Evolutionary conservation across 768 basidiomycete species (phyloP), one percentile per base, ranked within the genome.

Genomic region (Suillus paluster): DNA sequence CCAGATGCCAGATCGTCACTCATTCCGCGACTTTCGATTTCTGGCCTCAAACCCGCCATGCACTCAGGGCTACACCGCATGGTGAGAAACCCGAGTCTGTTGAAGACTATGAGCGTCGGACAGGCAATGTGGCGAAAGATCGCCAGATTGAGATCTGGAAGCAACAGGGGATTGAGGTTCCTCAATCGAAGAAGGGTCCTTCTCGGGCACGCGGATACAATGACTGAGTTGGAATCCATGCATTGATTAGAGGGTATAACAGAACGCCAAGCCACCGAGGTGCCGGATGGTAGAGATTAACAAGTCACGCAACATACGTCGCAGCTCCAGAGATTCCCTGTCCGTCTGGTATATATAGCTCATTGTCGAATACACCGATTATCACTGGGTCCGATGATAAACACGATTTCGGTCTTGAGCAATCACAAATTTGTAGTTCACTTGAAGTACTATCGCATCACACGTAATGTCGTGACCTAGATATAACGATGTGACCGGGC

Each of bases 21-120:
- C 94, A 95, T 67, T 85, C 87, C 21, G 92, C 91, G 14, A 92
- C 85, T 14, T 93, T 92, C 68, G 91, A 94, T 74, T 92, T 91
- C 74, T 93, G 85, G 86, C 90, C 90, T 11, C 81, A 84, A 39
- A 86, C 83, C 42, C 84, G 92, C 34, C 93, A 94, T 70, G 92
- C 90, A 15, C 78, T 93, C 41, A 86, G 92, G 52, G 89, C 87
- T 11, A 94, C 92, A 3, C 93, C 92, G 58, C 91, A 90, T 64
- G 93, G 86, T 14, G 91, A 94, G 72, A 84, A 82, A 63, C 93
- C 92, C 1, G 80, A 80, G n/a, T 91, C 88, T 0, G 93, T 93
- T 21, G 84, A 78, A 48, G 89, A 86, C 49, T 94, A 92, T 70
- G 86, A 88, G 71, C 71, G 70, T 48, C 67, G 79, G 66, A 86